phyloP scores from a whole-genome alignment of 306 rosid genomes.

The Pueraria montana region DNA sequence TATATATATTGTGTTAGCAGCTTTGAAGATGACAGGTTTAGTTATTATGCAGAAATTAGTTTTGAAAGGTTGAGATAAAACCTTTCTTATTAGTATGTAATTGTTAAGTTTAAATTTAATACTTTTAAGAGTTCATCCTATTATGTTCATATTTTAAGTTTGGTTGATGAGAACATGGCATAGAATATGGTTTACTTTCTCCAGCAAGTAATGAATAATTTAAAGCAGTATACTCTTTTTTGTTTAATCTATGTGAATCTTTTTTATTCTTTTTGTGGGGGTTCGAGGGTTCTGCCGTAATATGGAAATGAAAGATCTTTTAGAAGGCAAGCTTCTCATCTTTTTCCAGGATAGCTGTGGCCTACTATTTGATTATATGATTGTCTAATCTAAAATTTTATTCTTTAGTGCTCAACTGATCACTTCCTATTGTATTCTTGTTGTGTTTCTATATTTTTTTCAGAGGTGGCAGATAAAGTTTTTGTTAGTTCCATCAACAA shows the following conservation, averaged over 20 bases:
- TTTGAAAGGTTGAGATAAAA: slow-evolving; percentile 20
- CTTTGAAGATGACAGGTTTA: slow-evolving; percentile 7
- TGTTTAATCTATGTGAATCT: slow-evolving; percentile 26
- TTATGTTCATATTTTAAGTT: slow-evolving; percentile 31
- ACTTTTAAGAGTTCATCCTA: background rate
- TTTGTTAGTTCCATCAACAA: slow-evolving; percentile 69
- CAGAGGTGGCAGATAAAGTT: slow-evolving; percentile 72
- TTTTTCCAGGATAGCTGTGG: slow-evolving; percentile 17
- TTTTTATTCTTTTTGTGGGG: slow-evolving; percentile 43
- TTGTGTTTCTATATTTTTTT: slow-evolving; percentile 45
- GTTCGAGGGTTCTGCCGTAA: slow-evolving; percentile 44
- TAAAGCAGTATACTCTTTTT: background rate
- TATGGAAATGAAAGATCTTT: slow-evolving; percentile 47
- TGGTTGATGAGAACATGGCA: slow-evolving; percentile 24
- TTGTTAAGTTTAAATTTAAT: slow-evolving; percentile 28
- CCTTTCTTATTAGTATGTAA: slow-evolving; percentile 23
- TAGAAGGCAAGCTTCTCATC: slow-evolving; percentile 43
- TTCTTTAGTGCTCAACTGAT: slow-evolving; percentile 12
- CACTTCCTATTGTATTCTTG: slow-evolving; percentile 38
- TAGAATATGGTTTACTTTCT: slow-evolving; percentile 22
- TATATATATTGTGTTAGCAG: slow-evolving; percentile 24
- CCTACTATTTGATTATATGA: slow-evolving; percentile 41
- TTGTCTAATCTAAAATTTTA: slow-evolving; percentile 3
- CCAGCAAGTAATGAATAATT: slow-evolving; percentile 10
- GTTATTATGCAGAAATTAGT: background rate